These are phyloP conservation scores for Xylariales sp. DNA, from an alignment of 2,329 filamentous ascomycete genomes.

Conservation along the genomic window DNA sequence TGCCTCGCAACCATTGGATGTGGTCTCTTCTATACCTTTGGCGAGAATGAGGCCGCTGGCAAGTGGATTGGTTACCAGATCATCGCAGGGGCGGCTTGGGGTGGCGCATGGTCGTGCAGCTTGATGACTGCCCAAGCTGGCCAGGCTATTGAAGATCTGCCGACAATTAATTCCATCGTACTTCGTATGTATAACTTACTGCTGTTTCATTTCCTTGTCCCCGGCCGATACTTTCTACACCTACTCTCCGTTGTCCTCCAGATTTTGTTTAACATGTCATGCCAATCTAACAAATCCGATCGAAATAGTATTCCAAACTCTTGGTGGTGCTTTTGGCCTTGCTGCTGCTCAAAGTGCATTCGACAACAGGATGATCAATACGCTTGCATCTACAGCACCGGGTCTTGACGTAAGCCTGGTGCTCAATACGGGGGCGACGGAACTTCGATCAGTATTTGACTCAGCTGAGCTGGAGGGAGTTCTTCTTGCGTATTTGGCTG, in stretches of 20 bases:
- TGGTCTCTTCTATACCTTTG: slow-evolving; percentile 25
- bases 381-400: slow-evolving; percentile 19
- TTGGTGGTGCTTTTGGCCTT: slow-evolving; percentile 36
- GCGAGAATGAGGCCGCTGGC: slow-evolving; percentile 17
- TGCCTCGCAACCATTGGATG: slow-evolving; percentile 25
- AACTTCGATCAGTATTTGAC: slow-evolving; percentile 45
- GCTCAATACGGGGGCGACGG: slow-evolving; percentile 39
- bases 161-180: slow-evolving; percentile 17
- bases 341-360: slow-evolving; percentile 33
- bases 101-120: slow-evolving; percentile 27
- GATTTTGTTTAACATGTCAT: slow-evolving; percentile 1
- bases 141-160: slow-evolving; percentile 24
- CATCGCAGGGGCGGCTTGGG: slow-evolving; percentile 10
- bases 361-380: slow-evolving; percentile 22
- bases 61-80: slow-evolving; percentile 28
- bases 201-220: no score
- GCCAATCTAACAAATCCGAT: no score
- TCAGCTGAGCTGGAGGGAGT: slow-evolving; percentile 43
- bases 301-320: slow-evolving; percentile 30
- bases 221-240: no score
- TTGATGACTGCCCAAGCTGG: slow-evolving; percentile 31
- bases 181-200: slow-evolving; percentile 5
- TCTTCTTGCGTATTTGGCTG: slow-evolving; percentile 53
- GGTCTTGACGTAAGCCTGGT: slow-evolving; percentile 25
- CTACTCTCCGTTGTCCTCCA: slow-evolving; percentile 1